phyloP scores from a whole-genome alignment of 75 land plant species.

The Cupressus sempervirens region DNA sequence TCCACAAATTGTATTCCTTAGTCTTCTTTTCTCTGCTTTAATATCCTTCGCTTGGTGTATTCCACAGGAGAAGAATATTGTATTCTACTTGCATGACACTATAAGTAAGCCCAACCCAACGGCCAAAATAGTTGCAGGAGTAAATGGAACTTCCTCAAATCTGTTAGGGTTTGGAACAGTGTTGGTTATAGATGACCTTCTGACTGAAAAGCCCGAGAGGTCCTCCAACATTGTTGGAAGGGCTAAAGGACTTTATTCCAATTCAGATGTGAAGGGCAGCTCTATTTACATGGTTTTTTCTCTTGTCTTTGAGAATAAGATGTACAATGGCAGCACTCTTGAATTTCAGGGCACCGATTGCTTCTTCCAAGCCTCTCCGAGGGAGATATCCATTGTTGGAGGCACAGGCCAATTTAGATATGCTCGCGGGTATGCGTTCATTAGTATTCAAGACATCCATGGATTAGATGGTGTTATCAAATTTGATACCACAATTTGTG shows the following conservation, averaged over 20 bases:
- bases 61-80: not conserved
- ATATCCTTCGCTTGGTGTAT: not conserved
- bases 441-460: not conserved
- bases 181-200: constrained; percentile 41
- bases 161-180: constrained; percentile 33
- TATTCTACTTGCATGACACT: constrained; percentile 60
- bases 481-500: not conserved
- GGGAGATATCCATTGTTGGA: constrained; percentile 58
- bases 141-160: constrained; percentile 14
- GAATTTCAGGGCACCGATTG: constrained; percentile 39
- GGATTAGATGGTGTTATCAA: not conserved
- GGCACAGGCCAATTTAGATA: constrained; percentile 53
- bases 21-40: not conserved
- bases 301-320: constrained; percentile 25
- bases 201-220: constrained; percentile 35
- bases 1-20: not conserved
- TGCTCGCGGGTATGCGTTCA: constrained; percentile 40
- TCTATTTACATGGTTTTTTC: constrained; percentile 39
- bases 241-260: constrained; percentile 49
- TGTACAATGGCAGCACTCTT: constrained; percentile 43
- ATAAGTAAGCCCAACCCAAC: constrained; percentile 28
- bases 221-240: constrained; percentile 42
- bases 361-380: constrained; percentile 6
- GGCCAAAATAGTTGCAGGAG: constrained; percentile 24
- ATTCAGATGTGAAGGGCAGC: constrained; percentile 13